These are phyloP conservation scores for Racocetra persica DNA, from an alignment of 371 early-diverging fungal species.

Conservation along the genomic window DNA sequence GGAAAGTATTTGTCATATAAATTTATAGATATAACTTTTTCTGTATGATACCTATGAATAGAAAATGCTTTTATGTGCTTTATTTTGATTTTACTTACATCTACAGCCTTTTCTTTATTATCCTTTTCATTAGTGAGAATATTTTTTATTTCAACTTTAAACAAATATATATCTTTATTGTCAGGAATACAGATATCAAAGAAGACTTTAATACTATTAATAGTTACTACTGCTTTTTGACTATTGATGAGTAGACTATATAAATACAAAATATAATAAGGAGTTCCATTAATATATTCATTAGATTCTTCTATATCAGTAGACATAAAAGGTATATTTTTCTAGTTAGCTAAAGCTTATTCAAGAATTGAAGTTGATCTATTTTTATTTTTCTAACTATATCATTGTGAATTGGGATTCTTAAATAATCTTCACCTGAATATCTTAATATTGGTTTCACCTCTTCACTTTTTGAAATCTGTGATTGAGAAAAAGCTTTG, in stretches of 20 bases:
- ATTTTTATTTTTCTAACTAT: not conserved
- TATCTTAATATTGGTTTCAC: too few relatives aligned
- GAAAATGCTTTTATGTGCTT: conserved; percentile 35
- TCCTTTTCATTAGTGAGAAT: conserved; percentile 25
- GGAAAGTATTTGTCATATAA: too few relatives aligned
- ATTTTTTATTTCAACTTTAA: conserved; percentile 19
- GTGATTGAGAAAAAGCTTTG: conserved; percentile 13
- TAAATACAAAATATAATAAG: conserved; percentile 23
- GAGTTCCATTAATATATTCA: conserved; percentile 17
- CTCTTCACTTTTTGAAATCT: conserved; percentile 19
- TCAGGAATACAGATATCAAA: conserved; percentile 20
- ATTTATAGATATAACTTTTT: too few relatives aligned
- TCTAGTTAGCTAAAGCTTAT: not conserved
- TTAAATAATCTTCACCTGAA: conserved; percentile 10
- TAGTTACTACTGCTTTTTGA: conserved; percentile 32
- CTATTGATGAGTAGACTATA: conserved; percentile 19
- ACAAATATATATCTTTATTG: conserved; percentile 14
- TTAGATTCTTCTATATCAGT: conserved; percentile 24
- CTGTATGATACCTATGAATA: not conserved
- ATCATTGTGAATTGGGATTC: not conserved
- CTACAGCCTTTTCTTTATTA: not conserved
- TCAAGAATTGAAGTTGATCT: not conserved
- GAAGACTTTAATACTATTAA: conserved; percentile 22
- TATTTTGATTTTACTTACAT: conserved; percentile 1
- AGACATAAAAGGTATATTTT: conserved; percentile 29